phyloP scores from a whole-genome alignment of 306 rosid species.

The Casuarina cunninghamiana region DNA sequence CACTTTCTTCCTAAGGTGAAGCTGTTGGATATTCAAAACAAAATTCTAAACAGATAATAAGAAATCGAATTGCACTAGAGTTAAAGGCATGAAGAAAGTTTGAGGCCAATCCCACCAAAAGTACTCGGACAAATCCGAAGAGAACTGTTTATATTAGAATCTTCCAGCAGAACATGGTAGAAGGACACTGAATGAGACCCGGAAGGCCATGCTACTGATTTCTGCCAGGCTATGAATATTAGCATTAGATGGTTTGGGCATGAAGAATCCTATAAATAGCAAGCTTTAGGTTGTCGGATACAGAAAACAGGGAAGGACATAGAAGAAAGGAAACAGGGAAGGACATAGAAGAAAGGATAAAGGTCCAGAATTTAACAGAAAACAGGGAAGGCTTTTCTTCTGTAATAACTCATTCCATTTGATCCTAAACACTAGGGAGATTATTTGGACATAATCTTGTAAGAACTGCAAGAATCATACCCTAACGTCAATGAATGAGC shows the following conservation, averaged over 20 bases:
- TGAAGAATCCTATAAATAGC: background rate
- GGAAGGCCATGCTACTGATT: background rate
- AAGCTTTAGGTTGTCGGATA: background rate
- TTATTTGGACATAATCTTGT: background rate
- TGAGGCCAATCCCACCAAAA: background rate
- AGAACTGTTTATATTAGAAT: background rate
- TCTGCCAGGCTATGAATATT: background rate
- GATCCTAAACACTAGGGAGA: background rate
- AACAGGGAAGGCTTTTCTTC: background rate
- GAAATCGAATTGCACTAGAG: background rate
- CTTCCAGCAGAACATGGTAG: background rate
- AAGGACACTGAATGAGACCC: no score
- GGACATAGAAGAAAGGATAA: background rate
- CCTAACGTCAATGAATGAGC: background rate
- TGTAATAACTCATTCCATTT: background rate
- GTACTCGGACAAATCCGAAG: background rate
- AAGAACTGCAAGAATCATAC: background rate
- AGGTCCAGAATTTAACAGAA: background rate
- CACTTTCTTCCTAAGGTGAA: background rate
- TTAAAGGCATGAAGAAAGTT: background rate
- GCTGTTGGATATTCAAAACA: background rate
- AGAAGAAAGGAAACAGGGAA: background rate
- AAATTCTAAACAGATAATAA: background rate
- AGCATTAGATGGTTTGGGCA: background rate
- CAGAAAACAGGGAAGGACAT: background rate